Evolutionary conservation across 2,329 filamentous ascomycete genomes (phyloP), one percentile per base, ranked within the genome.

Genomic region (Ceratocystis smalleyi): DNA sequence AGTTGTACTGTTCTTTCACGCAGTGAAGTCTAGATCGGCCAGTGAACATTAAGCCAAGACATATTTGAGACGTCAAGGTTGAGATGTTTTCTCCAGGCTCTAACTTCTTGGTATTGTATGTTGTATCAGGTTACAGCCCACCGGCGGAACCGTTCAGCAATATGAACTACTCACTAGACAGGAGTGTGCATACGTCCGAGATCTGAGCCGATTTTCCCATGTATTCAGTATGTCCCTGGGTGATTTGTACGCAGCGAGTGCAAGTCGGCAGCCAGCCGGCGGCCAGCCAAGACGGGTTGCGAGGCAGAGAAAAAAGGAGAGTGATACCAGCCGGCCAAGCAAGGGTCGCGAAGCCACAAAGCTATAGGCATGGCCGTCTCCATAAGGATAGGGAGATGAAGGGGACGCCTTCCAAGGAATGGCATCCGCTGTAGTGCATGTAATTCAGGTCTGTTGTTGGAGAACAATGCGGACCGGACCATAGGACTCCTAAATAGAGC

Each of bases 121-220:
- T 22, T 59, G 27, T 59, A 12, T 35, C 59, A 24, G n/a, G 59
- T 43, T 60, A 60, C 59, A 60, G 22, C 59, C 59, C 43, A 60
- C 35, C 1, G 10, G 35, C 35, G 35, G 35, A 40, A 40, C 35
- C 35, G 35, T 40, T 40, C n/a, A 60, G 59, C 4, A 24, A 43
- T 43, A 17, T 59, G n/a, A 10, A 24, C 54, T 57, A 17, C 30
- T 19, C 12, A 22, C 51, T 22, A 24, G 17, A 8, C n/a, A 47
- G 43, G 43, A 40, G 10, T 12, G 35, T 40, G 35, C 35, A 40
- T 40, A 10, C 12, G 10, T 12, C 10, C 35, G 12, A 40, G 35
- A 40, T 40, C 10, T 3, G 35, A 49, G 45, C 45, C 3, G 45
- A 19, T 49, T 49, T 40, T 3, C 35, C 35, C 12, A 40, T 12